Conservation (phyloP, 2,329 filamentous ascomycete genomes). For the Hymenoscyphus scutula region DNA sequence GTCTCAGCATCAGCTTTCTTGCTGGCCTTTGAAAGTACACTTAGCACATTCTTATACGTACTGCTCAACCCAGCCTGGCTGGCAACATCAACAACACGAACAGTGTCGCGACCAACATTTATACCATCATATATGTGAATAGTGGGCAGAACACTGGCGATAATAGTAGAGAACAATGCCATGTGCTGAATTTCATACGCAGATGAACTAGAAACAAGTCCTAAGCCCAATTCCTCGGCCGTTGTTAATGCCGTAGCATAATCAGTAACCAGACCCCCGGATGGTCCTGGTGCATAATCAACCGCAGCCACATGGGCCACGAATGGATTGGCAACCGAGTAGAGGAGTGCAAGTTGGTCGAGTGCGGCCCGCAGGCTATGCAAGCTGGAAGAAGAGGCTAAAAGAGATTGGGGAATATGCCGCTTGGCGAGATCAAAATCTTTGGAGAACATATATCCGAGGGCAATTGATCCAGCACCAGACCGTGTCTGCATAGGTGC, state of each 20-base stretch:
- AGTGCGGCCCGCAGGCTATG: slow-evolving; percentile 77
- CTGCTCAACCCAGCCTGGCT: slow-evolving; percentile 68
- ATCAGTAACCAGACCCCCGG: slow-evolving; percentile 75
- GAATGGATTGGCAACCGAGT: slow-evolving; percentile 88
- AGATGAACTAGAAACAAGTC: slow-evolving; percentile 79
- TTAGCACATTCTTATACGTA: slow-evolving; percentile 64
- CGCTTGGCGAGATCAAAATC: slow-evolving; percentile 93
- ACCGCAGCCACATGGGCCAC: slow-evolving; percentile 89
- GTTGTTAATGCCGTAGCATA: slow-evolving; percentile 78
- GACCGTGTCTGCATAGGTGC: slow-evolving; percentile 81
- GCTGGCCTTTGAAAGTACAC: slow-evolving; percentile 59
- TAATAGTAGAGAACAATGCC: slow-evolving; percentile 79
- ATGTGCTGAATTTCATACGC: slow-evolving; percentile 94
- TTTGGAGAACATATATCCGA: slow-evolving; percentile 96
- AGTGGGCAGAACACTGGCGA: slow-evolving; percentile 76
- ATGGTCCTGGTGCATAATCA: slow-evolving; percentile 65
- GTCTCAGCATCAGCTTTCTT: slow-evolving; percentile 71
- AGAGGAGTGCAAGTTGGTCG: slow-evolving; percentile 88
- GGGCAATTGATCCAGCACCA: slow-evolving; percentile 84
- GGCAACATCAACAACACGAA: slow-evolving; percentile 78
- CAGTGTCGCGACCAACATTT: slow-evolving; percentile 76
- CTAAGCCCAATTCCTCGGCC: slow-evolving; percentile 87
- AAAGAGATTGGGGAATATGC: slow-evolving; percentile 84
- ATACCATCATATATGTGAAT: slow-evolving; percentile 89
- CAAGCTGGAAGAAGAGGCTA: slow-evolving; percentile 82